phyloP scores from a whole-genome alignment of 2,329 filamentous ascomycete genomes.

The Sphaerostilbella broomeana region DNA sequence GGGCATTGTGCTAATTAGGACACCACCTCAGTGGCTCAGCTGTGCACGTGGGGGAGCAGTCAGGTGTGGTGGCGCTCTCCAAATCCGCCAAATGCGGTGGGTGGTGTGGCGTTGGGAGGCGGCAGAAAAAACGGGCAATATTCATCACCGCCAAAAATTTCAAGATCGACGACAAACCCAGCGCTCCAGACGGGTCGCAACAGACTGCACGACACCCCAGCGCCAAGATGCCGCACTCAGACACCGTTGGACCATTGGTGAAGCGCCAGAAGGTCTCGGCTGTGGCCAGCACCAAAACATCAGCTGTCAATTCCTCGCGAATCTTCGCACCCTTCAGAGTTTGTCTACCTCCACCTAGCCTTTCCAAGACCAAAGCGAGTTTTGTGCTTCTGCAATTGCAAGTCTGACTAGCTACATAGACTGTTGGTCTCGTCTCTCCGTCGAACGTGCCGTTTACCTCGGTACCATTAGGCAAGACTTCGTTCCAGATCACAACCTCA shows the following conservation, averaged over 20 bases:
- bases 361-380: constrained; percentile 1
- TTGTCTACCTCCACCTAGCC: constrained; percentile 31
- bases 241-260: constrained; percentile 54
- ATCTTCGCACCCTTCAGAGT: constrained; percentile 94
- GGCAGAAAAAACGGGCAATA: constrained; percentile 18
- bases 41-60: no score
- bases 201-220: constrained; percentile 6
- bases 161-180: constrained; percentile 3
- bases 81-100: no score
- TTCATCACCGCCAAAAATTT: constrained; percentile 24
- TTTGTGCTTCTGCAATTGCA: not conserved
- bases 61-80: no score
- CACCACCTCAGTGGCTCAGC: not conserved
- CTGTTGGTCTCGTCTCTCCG: constrained; percentile 86
- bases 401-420: constrained; percentile 45
- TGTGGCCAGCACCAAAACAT: constrained; percentile 29
- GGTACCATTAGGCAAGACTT: constrained; percentile 83
- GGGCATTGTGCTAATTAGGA: not conserved
- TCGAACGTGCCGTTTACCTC: constrained; percentile 86
- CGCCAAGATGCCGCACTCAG: constrained; percentile 49
- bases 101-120: no score
- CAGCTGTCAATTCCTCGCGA: constrained; percentile 53
- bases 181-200: constrained; percentile 12
- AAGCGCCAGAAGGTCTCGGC: constrained; percentile 70
- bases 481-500: constrained; percentile 95